Evolutionary conservation across 169 alveolate genomes (phyloP), one percentile per base, ranked within the genome.

Genomic region (Theileria annulata): DNA sequence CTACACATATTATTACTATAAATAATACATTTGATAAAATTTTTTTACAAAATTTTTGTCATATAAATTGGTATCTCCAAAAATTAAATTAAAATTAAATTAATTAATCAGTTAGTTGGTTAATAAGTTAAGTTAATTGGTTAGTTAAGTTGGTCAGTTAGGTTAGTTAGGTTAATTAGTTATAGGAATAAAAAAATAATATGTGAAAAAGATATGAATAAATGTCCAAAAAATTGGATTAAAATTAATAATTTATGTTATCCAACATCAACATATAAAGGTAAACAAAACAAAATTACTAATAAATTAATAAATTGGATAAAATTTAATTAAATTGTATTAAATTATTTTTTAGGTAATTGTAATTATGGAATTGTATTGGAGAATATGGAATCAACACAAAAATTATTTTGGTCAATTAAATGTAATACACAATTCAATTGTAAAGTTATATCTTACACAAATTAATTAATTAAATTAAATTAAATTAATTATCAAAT

Each of bases 11-110:
- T 35, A 56, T 78, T 6, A 25, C 64, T 33, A 42, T 56, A 10
- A 62, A 75, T 27, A 82, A 71, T 31, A 82, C 15, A 2, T 49
- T 37, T 17, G 90, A 84, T 73, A 84, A 84, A 71, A 6, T 19
- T 3, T 28, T 33, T 12, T 12, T 76, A 59, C 75, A 76, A 56
- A 17, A 59, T 5, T 17, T 6, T 6, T 84, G 90, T 71, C 21
- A 28, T 19, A 51, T 84, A n/a, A 84, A 15, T 13, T 84, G 90
- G 90, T 84, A 71, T 5, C 56, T n/a, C n/a, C n/a, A n/a, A n/a
- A n/a, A n/a, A n/a, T n/a, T n/a, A n/a, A n/a, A n/a, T n/a, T n/a
- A n/a, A n/a, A n/a, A n/a, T n/a, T n/a, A n/a, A n/a, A n/a, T n/a
- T n/a, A n/a, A n/a, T n/a, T n/a, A n/a, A n/a, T n/a, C n/a, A n/a